A percentile compares a stretch with the other conserved stretches of the same genome.
These are phyloP conservation scores for Dalechampia spathulata DNA, from an alignment of 441 rosid species.

Conservation along the genomic window DNA sequence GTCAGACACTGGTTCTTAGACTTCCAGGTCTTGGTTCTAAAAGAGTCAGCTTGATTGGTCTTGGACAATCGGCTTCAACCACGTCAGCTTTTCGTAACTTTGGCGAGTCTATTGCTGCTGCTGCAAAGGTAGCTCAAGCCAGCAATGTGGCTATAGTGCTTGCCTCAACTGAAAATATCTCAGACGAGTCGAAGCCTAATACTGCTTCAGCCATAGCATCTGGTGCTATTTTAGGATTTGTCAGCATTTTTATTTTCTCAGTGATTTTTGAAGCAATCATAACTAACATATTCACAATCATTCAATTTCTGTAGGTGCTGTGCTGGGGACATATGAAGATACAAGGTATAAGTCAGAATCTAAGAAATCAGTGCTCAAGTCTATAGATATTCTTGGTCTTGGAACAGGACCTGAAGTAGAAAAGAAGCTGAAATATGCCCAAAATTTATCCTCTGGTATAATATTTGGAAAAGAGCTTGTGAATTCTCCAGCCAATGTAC, in stretches of 20 bases:
- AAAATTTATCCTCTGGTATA: constrained; percentile 64
- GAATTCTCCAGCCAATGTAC: constrained; percentile 90
- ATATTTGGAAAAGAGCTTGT: constrained; percentile 71
- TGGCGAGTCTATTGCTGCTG: constrained; percentile 64
- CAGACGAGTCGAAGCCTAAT: constrained; percentile 50
- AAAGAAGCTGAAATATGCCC: constrained; percentile 70
- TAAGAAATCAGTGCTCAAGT: constrained; percentile 52
- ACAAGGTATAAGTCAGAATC: constrained; percentile 70
- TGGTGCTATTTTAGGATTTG: constrained; percentile 31
- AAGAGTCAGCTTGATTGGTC: constrained; percentile 79
- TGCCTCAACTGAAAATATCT: constrained; percentile 45
- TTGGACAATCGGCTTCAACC: constrained; percentile 52
- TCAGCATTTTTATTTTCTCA: not conserved
- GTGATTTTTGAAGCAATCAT: not conserved
- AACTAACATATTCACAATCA: constrained; percentile 5
- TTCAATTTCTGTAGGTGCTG: constrained; percentile 39
- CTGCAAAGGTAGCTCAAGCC: constrained; percentile 64
- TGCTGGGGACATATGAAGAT: constrained; percentile 72
- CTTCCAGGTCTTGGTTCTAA: constrained; percentile 69
- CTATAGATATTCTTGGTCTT: constrained; percentile 80
- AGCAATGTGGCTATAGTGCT: constrained; percentile 47
- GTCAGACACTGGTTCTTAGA: constrained; percentile 68
- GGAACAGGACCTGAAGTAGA: constrained; percentile 74
- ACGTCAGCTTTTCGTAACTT: constrained; percentile 40
- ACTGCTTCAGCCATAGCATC: constrained; percentile 75